Conservation (phyloP, 129 eudicot species). For the Flaveria trinervia region DNA sequence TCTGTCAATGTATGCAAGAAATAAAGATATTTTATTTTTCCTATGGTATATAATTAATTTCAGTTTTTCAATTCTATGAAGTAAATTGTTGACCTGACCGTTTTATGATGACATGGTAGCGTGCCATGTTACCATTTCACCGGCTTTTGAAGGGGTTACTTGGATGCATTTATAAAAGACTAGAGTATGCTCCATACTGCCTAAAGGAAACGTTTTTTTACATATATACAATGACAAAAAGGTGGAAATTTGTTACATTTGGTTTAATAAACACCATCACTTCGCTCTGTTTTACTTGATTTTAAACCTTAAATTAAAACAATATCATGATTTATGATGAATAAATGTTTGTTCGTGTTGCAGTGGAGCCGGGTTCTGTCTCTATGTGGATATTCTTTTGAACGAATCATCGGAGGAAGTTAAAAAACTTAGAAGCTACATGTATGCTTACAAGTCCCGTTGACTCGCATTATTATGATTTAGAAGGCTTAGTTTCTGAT, state of each 20-base stretch:
- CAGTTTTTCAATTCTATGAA: neutral
- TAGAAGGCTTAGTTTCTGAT: neutral
- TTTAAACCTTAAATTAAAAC: neutral
- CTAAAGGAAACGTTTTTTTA: no score
- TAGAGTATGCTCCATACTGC: neutral
- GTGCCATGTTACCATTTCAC: no score
- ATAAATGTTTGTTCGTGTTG: neutral
- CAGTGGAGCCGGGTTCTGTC: constrained; percentile 68
- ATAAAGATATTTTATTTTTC: no score
- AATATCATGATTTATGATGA: neutral
- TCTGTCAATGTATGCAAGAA: no score
- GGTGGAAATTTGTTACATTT: neutral
- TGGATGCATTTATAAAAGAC: neutral
- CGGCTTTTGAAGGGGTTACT: neutral
- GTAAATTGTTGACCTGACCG: neutral
- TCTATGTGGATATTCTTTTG: constrained; percentile 76
- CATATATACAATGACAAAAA: neutral
- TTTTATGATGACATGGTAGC: neutral
- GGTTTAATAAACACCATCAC: neutral
- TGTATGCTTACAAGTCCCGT: constrained; percentile 78
- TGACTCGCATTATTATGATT: neutral
- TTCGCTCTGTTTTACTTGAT: neutral
- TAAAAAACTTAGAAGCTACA: constrained; percentile 77
- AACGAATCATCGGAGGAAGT: constrained; percentile 73
- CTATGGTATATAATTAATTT: neutral